Evolutionary conservation across 306 rosid species (phyloP), one percentile per base, ranked within the genome.

Genomic region (Acacia acuminata): DNA sequence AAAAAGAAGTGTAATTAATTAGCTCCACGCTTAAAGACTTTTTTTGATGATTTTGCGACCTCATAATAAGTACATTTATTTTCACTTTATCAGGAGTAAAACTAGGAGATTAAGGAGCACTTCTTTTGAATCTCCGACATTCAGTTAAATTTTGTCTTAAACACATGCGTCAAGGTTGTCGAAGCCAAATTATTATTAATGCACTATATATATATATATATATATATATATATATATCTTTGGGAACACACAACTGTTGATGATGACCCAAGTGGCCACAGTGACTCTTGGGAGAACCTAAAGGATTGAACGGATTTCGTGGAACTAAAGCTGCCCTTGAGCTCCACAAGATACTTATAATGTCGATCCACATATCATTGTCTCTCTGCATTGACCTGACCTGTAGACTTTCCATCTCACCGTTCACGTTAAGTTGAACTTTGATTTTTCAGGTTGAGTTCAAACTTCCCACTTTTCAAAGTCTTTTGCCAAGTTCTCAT

Each of bases 21-120:
- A 82, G 44, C 27, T 5, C 82, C 88, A 88, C 85, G 86, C 90
- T 82, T 82, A 82, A 79, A 42, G 17, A 38, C 90, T 76, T 85
- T 84, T 75, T 82, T 87, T 75, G 58, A 78, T 87, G 77, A 71
- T 71, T 63, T 71, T 2, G 32, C 60, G 56, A 76, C 85, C 85
- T 65, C 56, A 87, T 87, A 56, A 79, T 76, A 66, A 7, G 73
- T 17, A 63, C 0, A 45, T 71, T 71, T 65, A 19, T 42, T 2
- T 10, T 24, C 32, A 69, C 70, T 77, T 79, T 71, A 61, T 78
- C 32, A 24, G 71, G n/a, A 66, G 61, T 10, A 75, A 76, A 76
- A 42, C 17, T 44, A 73, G 32, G 36, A 43, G 82, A 53, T 53
- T 72, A 70, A 51, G 17, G 19, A 79, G 79, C 42, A 81, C 69